These are phyloP conservation scores for Linderniella brevidens DNA, from an alignment of 257 asterid genomes.

Conservation along the genomic window DNA sequence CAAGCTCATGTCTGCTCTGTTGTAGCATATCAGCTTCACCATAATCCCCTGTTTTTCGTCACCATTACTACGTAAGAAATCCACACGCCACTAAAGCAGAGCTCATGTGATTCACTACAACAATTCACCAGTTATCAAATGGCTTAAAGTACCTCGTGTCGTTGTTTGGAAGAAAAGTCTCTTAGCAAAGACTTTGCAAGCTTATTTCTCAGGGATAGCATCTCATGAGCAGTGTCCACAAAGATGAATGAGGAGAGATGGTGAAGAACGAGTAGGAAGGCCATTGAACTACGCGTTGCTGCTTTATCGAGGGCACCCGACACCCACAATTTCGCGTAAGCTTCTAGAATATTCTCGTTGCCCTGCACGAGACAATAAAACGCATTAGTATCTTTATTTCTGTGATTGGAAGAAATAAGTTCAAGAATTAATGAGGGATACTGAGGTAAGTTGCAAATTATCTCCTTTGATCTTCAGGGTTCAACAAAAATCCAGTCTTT, in stretches of 20 bases:
- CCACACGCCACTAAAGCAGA: conserved; percentile 5
- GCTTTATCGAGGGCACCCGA: conserved; percentile 84
- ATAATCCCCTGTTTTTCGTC: conserved; percentile 75
- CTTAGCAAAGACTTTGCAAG: conserved; percentile 55
- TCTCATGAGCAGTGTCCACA: conserved; percentile 16
- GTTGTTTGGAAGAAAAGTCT: conserved; percentile 52
- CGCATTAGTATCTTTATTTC: no score
- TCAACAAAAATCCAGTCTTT: no score
- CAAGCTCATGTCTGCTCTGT: conserved; percentile 11
- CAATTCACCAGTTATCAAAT: background rate
- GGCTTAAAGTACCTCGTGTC: conserved; percentile 52
- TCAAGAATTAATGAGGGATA: no score
- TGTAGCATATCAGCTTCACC: conserved; percentile 37
- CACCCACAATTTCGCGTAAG: conserved; percentile 70
- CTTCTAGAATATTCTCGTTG: conserved; percentile 62
- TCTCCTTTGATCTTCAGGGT: no score
- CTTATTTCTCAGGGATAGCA: conserved; percentile 38
- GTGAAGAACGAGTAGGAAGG: conserved; percentile 56
- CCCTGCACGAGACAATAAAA: conserved; percentile 31
- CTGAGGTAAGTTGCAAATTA: no score
- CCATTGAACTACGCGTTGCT: conserved; percentile 32
- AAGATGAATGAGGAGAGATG: conserved; percentile 70
- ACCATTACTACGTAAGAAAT: conserved; percentile 3
- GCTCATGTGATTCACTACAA: background rate
- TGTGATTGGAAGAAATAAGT: no score